These are phyloP conservation scores for Neofusicoccum laricinum DNA, from an alignment of 2,329 filamentous ascomycete species.

Conservation along the genomic window DNA sequence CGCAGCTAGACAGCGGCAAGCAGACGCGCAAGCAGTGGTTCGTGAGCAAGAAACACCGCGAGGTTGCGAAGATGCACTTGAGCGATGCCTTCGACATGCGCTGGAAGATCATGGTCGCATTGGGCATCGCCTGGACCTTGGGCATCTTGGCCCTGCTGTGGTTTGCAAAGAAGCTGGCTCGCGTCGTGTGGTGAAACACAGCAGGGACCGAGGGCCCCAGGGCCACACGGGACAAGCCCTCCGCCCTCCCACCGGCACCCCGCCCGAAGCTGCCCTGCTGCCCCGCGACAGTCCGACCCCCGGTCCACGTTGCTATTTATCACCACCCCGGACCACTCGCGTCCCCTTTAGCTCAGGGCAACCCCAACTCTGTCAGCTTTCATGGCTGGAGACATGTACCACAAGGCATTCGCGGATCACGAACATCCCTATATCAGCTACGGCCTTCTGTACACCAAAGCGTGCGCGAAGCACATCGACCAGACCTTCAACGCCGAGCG, in stretches of 20 bases:
- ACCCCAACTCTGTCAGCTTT: not conserved
- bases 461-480: constrained; percentile 45
- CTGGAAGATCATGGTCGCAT: constrained; percentile 49
- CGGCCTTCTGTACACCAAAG: constrained; percentile 46
- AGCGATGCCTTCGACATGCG: constrained; percentile 63
- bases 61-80: constrained; percentile 61
- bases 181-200: constrained; percentile 5
- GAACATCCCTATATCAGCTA: constrained; percentile 45
- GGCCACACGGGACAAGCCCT: not conserved
- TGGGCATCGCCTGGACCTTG: constrained; percentile 43
- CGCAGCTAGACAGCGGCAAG: not conserved
- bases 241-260: not conserved
- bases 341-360: not conserved
- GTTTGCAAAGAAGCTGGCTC: constrained; percentile 14
- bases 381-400: not conserved
- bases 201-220: not conserved
- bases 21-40: constrained; percentile 30
- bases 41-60: constrained; percentile 44
- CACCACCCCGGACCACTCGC: not conserved
- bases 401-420: constrained; percentile 18
- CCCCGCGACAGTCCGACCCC: not conserved
- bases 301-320: not conserved
- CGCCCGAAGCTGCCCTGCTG: not conserved
- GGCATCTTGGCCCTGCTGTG: constrained; percentile 29
- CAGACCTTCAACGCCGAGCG: constrained; percentile 44